phyloP scores from a whole-genome alignment of 225 moss, liverwort and hornwort genomes.

The Sphagnum tenellum region DNA sequence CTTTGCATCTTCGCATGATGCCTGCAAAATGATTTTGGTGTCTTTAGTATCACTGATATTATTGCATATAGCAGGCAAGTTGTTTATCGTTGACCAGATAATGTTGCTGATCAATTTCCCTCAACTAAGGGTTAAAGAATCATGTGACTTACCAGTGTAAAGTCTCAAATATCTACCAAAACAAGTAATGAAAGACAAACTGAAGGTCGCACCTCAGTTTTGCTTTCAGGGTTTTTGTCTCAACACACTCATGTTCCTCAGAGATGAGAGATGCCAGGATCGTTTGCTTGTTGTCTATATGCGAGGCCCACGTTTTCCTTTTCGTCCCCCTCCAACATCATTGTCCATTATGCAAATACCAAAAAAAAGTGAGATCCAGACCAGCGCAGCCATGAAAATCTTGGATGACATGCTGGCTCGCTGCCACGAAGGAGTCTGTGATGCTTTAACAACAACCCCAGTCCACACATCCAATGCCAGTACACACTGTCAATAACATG shows the following conservation, averaged over 20 bases:
- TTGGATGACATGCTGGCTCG: slow-evolving; percentile 18
- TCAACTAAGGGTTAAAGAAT: background rate
- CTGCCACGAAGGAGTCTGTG: slow-evolving; percentile 20
- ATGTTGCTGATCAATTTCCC: background rate
- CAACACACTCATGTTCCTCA: background rate
- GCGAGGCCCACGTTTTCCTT: slow-evolving; percentile 29
- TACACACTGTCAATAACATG: background rate
- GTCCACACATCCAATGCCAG: background rate
- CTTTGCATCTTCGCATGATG: too few relatives aligned
- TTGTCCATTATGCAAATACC: slow-evolving; percentile 36
- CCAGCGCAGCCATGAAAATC: slow-evolving; percentile 33
- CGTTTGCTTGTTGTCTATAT: background rate
- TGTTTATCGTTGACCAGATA: too few relatives aligned
- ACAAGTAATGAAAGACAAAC: background rate
- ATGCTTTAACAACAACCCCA: slow-evolving; percentile 5
- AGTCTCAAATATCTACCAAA: background rate
- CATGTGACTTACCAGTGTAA: background rate
- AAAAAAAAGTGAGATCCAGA: slow-evolving; percentile 41
- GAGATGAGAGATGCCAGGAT: too few relatives aligned
- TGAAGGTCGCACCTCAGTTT: background rate
- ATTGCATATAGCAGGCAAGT: too few relatives aligned
- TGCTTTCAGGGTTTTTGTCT: background rate
- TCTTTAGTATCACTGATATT: too few relatives aligned
- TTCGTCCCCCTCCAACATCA: slow-evolving; percentile 31
- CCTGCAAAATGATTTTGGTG: too few relatives aligned